These are phyloP conservation scores for Papiliotrema nemorosa DNA, from an alignment of 1,284 basidiomycete genomes.

Conservation along the genomic window DNA sequence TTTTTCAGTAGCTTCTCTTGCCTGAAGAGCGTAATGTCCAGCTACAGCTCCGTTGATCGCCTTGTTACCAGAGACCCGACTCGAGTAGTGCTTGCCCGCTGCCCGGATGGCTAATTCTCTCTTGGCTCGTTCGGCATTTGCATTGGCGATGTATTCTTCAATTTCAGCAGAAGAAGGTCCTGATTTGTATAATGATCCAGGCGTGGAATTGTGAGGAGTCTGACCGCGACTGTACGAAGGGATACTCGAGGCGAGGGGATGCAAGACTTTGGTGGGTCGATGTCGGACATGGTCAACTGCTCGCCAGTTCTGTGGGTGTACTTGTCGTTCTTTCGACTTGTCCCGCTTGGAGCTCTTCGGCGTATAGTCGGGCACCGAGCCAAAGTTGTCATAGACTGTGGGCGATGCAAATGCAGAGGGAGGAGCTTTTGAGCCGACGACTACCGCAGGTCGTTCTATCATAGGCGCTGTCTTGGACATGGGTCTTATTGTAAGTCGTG, in stretches of 20 bases:
- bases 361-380: slow-evolving; percentile 5
- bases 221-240: slow-evolving; percentile 31
- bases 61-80: slow-evolving; percentile 14
- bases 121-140: slow-evolving; percentile 22
- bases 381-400: slow-evolving; percentile 26
- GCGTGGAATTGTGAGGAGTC: slow-evolving; percentile 20
- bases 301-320: slow-evolving; percentile 40
- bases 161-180: slow-evolving; percentile 13
- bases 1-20: slow-evolving; percentile 28
- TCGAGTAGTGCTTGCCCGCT: slow-evolving; percentile 32
- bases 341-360: neutral
- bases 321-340: slow-evolving; percentile 5
- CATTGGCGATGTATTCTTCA: slow-evolving; percentile 32
- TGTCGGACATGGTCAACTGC: slow-evolving; percentile 22
- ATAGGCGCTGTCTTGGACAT: neutral
- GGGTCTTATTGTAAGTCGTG: neutral
- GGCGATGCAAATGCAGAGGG: slow-evolving; percentile 13
- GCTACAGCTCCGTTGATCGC: slow-evolving; percentile 28
- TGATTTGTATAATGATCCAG: slow-evolving; percentile 17
- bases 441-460: too few species aligned
- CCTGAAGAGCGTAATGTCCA: slow-evolving; percentile 41
- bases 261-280: slow-evolving; percentile 4
- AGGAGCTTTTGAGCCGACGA: slow-evolving; percentile 15
- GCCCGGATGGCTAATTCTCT: slow-evolving; percentile 36
- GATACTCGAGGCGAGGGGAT: slow-evolving; percentile 31